These are phyloP conservation scores for Nemania sp. DNA, from an alignment of 2,329 filamentous ascomycete species.

Conservation along the genomic window DNA sequence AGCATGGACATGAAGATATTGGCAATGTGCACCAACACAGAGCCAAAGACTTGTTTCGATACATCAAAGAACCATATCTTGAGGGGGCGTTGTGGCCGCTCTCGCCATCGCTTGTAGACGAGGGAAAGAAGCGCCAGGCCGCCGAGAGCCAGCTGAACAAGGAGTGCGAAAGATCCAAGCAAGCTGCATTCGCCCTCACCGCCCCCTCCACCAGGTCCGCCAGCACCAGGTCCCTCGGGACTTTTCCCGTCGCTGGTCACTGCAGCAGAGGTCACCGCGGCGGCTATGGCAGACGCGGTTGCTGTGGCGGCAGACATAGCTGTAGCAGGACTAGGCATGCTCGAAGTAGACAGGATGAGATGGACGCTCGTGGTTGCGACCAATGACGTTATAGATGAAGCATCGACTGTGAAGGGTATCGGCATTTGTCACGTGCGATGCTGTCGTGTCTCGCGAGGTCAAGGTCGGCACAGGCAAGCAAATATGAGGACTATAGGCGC, in stretches of 20 bases:
- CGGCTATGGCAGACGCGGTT: slow-evolving; percentile 31
- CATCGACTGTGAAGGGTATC: slow-evolving; percentile 31
- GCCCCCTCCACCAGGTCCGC: slow-evolving; percentile 34
- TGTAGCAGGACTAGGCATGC: slow-evolving; percentile 30
- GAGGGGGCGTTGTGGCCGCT: slow-evolving; percentile 85
- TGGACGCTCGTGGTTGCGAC: slow-evolving; percentile 32
- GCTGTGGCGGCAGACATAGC: slow-evolving; percentile 31
- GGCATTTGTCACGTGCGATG: slow-evolving; percentile 30
- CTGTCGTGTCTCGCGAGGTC: slow-evolving; percentile 16
- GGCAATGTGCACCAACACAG: slow-evolving; percentile 84
- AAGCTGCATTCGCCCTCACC: slow-evolving; percentile 79
- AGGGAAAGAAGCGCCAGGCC: slow-evolving; percentile 80
- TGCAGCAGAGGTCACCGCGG: slow-evolving; percentile 28
- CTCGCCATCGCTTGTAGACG: slow-evolving; percentile 91
- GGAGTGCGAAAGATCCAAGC: slow-evolving; percentile 84
- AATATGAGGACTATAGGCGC: slow-evolving; percentile 2
- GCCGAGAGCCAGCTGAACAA: slow-evolving; percentile 88
- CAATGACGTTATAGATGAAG: slow-evolving; percentile 26
- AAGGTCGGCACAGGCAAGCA: slow-evolving; percentile 5
- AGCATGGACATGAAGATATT: slow-evolving; percentile 98
- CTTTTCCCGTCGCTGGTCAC: slow-evolving; percentile 37
- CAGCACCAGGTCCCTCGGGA: slow-evolving; percentile 36
- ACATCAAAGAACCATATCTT: slow-evolving; percentile 99
- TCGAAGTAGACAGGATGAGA: slow-evolving; percentile 24
- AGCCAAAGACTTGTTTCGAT: slow-evolving; percentile 96